Conservation (phyloP, 1,284 basidiomycete genomes). For the Ceratobasidium papillatum region DNA sequence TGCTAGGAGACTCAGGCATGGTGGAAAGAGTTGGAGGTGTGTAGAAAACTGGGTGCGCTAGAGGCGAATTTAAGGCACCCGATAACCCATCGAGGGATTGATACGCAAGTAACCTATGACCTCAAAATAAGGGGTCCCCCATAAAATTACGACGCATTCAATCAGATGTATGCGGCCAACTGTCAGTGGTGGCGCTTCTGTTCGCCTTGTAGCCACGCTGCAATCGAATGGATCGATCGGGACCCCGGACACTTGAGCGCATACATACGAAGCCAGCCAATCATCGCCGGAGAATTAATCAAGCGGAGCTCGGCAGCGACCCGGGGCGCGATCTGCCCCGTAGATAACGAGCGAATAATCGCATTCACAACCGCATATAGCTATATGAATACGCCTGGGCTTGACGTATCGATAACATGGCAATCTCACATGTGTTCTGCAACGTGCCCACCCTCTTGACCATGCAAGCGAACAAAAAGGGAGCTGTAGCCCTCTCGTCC, state of each 20-base stretch:
- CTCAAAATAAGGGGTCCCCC: neutral
- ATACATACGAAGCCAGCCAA: slow-evolving; percentile 5
- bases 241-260: neutral
- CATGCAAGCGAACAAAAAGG: slow-evolving; percentile 16
- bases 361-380: neutral
- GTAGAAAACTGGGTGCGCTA: neutral
- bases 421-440: neutral
- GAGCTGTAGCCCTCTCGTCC: neutral
- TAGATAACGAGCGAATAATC: neutral
- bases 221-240: neutral
- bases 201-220: neutral
- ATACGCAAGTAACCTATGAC: neutral
- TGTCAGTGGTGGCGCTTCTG: neutral
- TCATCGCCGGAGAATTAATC: slow-evolving; percentile 8
- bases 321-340: neutral
- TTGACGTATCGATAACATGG: neutral
- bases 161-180: neutral
- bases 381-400: slow-evolving; percentile 24
- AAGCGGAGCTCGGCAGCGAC: neutral
- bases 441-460: slow-evolving; percentile 14
- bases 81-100: neutral
- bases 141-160: slow-evolving; percentile 14
- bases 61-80: neutral
- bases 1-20: slow-evolving; percentile 8
- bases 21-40: neutral